Conservation (phyloP, 2,329 filamentous ascomycete genomes). For the Penicillium sumatraense region DNA sequence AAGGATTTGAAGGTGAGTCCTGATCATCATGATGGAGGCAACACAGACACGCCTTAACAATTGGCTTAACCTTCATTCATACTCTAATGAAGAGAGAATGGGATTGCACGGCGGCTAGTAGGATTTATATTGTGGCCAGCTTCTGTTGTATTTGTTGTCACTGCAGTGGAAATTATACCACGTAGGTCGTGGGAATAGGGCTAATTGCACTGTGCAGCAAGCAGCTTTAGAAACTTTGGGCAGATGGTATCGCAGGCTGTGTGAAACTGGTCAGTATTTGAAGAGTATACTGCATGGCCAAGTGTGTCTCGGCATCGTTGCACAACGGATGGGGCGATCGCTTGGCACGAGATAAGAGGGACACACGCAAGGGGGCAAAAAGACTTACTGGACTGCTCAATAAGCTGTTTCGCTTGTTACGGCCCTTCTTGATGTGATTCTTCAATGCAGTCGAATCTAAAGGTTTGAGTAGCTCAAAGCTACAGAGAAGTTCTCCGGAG, state of each 20-base stretch:
- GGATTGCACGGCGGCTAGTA: slow-evolving; percentile 5
- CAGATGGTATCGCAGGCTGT: slow-evolving; percentile 50
- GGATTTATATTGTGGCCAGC: slow-evolving; percentile 12
- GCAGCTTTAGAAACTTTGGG: slow-evolving; percentile 47
- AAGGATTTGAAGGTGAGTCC: neutral
- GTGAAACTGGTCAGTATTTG: slow-evolving; percentile 19
- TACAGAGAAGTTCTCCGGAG: slow-evolving; percentile 88
- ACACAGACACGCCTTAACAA: slow-evolving; percentile 4
- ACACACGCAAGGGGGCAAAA: slow-evolving; percentile 20
- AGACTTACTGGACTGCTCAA: slow-evolving; percentile 89
- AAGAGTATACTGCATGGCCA: slow-evolving; percentile 3
- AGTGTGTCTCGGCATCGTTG: slow-evolving; percentile 26
- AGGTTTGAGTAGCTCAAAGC: slow-evolving; percentile 95
- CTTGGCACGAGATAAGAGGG: slow-evolving; percentile 25
- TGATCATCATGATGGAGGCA: neutral
- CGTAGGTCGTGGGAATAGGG: slow-evolving; percentile 12
- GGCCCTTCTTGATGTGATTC: slow-evolving; percentile 97
- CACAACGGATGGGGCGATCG: slow-evolving; percentile 20
- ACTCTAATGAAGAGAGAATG: slow-evolving; percentile 4
- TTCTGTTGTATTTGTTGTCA: slow-evolving; percentile 9
- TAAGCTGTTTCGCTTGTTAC: slow-evolving; percentile 92
- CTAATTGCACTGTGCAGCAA: neutral
- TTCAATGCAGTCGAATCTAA: slow-evolving; percentile 95
- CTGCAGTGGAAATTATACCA: slow-evolving; percentile 11
- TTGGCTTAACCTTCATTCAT: slow-evolving; percentile 2